Evolutionary conservation across 2,329 filamentous ascomycete genomes (phyloP).

Genomic region (Biscogniauxia marginata): DNA sequence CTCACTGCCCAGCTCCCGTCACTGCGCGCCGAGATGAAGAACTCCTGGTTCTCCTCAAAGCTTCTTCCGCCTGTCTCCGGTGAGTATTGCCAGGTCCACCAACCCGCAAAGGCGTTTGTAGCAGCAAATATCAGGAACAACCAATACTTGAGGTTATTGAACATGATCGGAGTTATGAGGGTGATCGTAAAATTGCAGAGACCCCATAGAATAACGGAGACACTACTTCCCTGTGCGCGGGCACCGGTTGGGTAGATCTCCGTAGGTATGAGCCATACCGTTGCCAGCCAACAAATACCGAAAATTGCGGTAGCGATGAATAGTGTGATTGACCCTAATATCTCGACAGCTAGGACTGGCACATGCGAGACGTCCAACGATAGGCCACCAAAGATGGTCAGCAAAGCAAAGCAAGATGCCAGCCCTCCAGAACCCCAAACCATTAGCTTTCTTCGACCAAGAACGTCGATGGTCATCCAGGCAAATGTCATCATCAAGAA

Average conservation of each 20-base stretch:
- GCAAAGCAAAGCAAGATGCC: conserved; percentile 47
- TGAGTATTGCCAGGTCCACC: conserved; percentile 49
- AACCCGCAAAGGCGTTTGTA: conserved; percentile 53
- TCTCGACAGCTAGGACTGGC: conserved; percentile 41
- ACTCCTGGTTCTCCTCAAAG: conserved; percentile 60
- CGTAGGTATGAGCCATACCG: conserved; percentile 59
- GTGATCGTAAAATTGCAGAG: conserved; percentile 58
- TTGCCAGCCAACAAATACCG: conserved; percentile 59
- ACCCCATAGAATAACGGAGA: conserved; percentile 56
- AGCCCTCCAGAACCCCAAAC: conserved; percentile 51
- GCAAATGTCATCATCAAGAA: conserved; percentile 60
- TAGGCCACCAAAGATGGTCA: conserved; percentile 51
- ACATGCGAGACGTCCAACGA: conserved; percentile 41
- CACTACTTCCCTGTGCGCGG: conserved; percentile 53
- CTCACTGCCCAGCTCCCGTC: conserved; percentile 52
- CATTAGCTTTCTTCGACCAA: conserved; percentile 53
- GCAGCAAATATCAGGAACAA: conserved; percentile 55
- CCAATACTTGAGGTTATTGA: conserved; percentile 59
- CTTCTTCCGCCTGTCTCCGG: conserved; percentile 57
- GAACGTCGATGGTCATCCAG: conserved; percentile 57
- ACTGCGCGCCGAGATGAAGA: conserved; percentile 53
- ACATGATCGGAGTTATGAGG: conserved; percentile 55
- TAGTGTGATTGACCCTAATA: conserved; percentile 50
- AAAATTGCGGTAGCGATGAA: conserved; percentile 60
- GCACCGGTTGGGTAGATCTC: conserved; percentile 57